Conservation (phyloP, 2,329 filamentous ascomycete species). For the Akanthomyces lecanii region DNA sequence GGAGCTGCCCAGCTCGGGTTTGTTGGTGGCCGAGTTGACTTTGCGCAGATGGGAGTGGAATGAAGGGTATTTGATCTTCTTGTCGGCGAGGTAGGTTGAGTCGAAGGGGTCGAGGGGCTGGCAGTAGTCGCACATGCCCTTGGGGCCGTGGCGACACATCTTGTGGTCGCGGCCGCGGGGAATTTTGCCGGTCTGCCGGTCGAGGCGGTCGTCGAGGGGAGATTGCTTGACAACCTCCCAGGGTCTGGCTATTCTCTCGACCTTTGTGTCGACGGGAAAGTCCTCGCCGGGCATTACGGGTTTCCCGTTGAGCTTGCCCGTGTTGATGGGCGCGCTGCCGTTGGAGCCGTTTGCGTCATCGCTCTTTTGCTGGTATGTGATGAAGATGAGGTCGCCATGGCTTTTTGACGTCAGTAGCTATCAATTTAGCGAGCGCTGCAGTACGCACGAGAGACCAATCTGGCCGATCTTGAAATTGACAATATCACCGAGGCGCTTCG, state of each 20-base stretch:
- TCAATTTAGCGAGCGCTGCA: conserved; percentile 17
- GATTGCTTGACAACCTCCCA: conserved; percentile 94
- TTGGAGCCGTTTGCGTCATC: conserved; percentile 30
- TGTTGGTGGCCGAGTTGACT: conserved; percentile 94
- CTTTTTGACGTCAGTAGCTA: conserved; percentile 40
- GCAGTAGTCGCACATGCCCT: conserved; percentile 99
- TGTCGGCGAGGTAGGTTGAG: conserved; percentile 80
- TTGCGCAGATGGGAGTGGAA: conserved; percentile 95
- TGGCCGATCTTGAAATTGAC: conserved; percentile 51
- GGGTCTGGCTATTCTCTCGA: conserved; percentile 41
- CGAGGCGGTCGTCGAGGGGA: conserved; percentile 77
- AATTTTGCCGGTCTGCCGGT: conserved; percentile 88
- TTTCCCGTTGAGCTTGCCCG: conserved; percentile 74
- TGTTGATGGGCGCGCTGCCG: conserved; percentile 38
- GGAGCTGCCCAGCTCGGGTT: conserved; percentile 85
- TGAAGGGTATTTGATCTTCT: conserved; percentile 98
- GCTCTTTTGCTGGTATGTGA: conserved; percentile 67
- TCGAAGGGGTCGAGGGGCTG: conserved; percentile 95
- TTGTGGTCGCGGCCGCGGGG: conserved; percentile 64
- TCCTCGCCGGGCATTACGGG: conserved; percentile 67
- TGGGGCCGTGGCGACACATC: conserved; percentile 93
- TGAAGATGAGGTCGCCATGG: conserved; percentile 90
- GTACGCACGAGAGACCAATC: conserved; percentile 54
- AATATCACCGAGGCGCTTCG: conserved; percentile 56
- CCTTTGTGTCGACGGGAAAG: conserved; percentile 66